These are phyloP conservation scores for Liriodendron chinense DNA, from an alignment of 164 flowering plant species.

Conservation along the genomic window DNA sequence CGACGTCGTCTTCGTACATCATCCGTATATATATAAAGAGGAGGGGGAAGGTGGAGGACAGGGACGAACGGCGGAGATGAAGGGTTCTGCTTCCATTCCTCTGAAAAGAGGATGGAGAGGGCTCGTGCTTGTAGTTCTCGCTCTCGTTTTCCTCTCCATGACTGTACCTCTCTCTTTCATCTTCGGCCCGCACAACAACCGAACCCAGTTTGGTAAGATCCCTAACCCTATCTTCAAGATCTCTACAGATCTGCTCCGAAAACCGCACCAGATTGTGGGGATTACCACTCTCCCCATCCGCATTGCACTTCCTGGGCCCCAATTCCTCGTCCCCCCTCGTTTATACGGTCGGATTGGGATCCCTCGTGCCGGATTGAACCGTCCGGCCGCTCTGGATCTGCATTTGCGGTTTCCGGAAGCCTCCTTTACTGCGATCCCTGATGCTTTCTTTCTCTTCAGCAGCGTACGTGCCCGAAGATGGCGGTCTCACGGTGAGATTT, in stretches of 20 bases:
- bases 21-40: conserved; percentile 4
- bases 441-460: conserved; percentile 20
- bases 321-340: background rate
- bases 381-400: background rate
- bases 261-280: background rate
- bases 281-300: background rate
- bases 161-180: conserved; percentile 85
- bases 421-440: background rate
- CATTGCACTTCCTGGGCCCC: background rate
- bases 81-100: conserved; percentile 39
- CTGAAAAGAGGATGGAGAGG: conserved; percentile 79
- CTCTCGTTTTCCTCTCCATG: conserved; percentile 83
- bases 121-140: conserved; percentile 58
- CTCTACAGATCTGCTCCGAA: background rate
- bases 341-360: background rate
- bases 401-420: background rate
- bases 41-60: conserved; percentile 10
- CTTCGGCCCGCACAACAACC: conserved; percentile 42
- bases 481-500: conserved; percentile 24
- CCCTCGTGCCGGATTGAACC: background rate
- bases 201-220: conserved; percentile 32
- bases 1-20: background rate
- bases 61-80: conserved; percentile 34
- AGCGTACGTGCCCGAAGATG: conserved; percentile 37
- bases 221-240: background rate